Evolutionary conservation across 2,329 filamentous ascomycete genomes (phyloP).

Genomic region (Cladophialophora exuberans): DNA sequence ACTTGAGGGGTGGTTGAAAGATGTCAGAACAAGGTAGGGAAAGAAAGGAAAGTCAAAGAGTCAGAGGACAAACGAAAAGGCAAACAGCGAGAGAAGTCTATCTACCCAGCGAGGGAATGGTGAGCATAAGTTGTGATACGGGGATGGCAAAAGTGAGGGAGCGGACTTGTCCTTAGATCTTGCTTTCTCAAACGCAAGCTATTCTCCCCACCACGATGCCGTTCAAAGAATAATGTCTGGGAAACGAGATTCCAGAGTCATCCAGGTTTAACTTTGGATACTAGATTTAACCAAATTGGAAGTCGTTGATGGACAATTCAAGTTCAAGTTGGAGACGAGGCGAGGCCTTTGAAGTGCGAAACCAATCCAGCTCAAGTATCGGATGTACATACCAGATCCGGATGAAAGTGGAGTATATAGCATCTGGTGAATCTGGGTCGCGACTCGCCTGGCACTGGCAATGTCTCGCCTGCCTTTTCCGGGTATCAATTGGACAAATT

Average conservation of each 20-base stretch:
- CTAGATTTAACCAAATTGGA: neutral
- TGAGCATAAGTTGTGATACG: neutral
- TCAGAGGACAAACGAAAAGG: neutral
- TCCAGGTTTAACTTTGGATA: neutral
- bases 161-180: constrained; percentile 1
- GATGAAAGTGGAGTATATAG: too few species aligned
- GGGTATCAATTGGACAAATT: too few species aligned
- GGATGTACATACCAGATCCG: constrained; percentile 1
- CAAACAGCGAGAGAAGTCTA: neutral
- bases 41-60: neutral
- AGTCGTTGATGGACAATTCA: neutral
- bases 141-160: neutral
- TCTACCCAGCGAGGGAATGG: neutral
- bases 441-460: too few species aligned
- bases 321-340: neutral
- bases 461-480: too few species aligned
- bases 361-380: neutral
- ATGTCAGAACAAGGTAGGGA: neutral
- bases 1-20: neutral
- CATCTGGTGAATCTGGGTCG: too few species aligned
- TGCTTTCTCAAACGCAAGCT: neutral
- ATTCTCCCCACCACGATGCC: neutral
- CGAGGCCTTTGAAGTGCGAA: too few species aligned
- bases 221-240: neutral
- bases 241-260: neutral